Percentiles rank a stretch among this genome's conserved stretches.
Evolutionary conservation across 768 basidiomycete genomes (phyloP).

Genomic region (Lentinula raphanica): DNA sequence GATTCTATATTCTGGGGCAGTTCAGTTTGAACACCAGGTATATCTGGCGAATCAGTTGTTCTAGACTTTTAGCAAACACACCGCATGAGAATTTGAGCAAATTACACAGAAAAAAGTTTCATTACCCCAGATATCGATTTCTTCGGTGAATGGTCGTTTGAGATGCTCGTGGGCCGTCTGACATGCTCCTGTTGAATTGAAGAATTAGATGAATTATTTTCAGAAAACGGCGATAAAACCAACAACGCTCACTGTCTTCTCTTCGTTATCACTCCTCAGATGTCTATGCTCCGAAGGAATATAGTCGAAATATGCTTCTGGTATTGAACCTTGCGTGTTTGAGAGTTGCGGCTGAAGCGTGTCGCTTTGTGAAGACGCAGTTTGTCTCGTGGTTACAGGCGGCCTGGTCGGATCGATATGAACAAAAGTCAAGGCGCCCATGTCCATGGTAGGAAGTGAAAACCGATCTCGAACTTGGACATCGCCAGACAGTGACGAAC

Average conservation of each 20-base stretch:
- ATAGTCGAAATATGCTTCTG: conserved; percentile 5
- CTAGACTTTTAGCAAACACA: too few relatives aligned
- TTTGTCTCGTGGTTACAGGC: too few relatives aligned
- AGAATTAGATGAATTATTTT: not conserved
- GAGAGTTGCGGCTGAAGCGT: not conserved
- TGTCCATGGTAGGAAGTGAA: conserved; percentile 7
- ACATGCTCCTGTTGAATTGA: not conserved
- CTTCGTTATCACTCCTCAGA: not conserved
- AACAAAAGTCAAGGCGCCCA: conserved; percentile 4
- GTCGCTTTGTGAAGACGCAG: not conserved
- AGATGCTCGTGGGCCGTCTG: too few relatives aligned
- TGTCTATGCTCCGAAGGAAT: conserved; percentile 1
- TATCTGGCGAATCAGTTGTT: too few relatives aligned
- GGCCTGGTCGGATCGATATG: not conserved
- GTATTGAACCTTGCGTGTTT: not conserved
- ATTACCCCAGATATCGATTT: not conserved
- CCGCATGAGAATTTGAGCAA: too few relatives aligned
- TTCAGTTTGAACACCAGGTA: too few relatives aligned
- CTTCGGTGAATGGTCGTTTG: too few relatives aligned
- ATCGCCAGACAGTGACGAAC: not conserved
- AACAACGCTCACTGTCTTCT: not conserved
- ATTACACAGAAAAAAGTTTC: not conserved
- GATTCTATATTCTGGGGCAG: too few relatives aligned
- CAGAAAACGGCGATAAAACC: too few relatives aligned
- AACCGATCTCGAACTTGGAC: not conserved